A percentile compares a stretch with the other conserved stretches of the same genome.
Conservation (phyloP, 2,329 filamentous ascomycete species). For the Claviceps sorghi region DNA sequence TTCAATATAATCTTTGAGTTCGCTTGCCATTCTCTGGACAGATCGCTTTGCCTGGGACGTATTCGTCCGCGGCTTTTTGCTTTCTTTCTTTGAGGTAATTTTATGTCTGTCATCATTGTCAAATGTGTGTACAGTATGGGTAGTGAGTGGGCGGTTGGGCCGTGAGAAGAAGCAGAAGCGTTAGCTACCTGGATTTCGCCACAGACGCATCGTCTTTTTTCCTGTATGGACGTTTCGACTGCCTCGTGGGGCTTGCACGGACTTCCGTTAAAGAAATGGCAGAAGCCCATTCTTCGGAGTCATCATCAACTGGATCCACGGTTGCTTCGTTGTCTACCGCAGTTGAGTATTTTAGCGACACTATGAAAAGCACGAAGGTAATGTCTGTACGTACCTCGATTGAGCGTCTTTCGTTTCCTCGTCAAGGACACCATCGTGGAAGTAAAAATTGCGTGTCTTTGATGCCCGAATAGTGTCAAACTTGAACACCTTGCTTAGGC, state of each 20-base stretch:
- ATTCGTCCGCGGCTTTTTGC: not conserved
- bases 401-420: conserved; percentile 14
- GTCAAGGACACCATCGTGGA: conserved; percentile 14
- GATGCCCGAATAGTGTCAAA: not conserved
- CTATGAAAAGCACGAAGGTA: not conserved
- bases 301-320: not conserved
- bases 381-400: conserved; percentile 8
- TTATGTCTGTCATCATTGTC: not conserved
- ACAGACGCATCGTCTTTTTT: not conserved
- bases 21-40: not conserved
- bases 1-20: conserved; percentile 3
- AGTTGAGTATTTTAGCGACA: not conserved
- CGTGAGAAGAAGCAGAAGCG: not conserved
- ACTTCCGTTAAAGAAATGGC: not conserved
- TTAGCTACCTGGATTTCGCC: not conserved
- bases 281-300: not conserved
- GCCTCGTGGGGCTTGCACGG: not conserved
- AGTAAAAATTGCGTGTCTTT: not conserved
- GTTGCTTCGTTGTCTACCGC: not conserved
- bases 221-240: not conserved
- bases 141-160: too few relatives aligned
- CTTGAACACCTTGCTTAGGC: not conserved
- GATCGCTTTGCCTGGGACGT: conserved; percentile 1
- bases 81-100: not conserved
- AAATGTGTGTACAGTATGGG: not conserved